Evolutionary conservation across 2,329 filamentous ascomycete species (phyloP).

Genomic region (Emmonsia crescens): DNA sequence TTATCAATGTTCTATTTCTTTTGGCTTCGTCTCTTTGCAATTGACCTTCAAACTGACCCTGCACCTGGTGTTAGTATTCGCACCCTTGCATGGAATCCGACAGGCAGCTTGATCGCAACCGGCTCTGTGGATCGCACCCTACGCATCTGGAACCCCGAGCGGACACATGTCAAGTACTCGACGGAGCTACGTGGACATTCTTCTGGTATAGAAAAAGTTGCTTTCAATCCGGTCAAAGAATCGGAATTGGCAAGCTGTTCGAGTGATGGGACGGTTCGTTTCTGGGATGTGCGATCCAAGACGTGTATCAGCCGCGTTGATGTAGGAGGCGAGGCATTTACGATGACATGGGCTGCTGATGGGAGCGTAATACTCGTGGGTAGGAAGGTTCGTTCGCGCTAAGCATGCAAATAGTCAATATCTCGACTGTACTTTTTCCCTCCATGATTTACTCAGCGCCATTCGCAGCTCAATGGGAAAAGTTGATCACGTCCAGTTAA

Average conservation of each 20-base stretch:
- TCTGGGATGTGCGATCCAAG: conserved; percentile 42
- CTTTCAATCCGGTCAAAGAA: conserved; percentile 40
- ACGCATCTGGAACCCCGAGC: conserved; percentile 73
- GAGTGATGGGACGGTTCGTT: conserved; percentile 39
- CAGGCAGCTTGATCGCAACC: conserved; percentile 73
- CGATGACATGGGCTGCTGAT: conserved; percentile 39
- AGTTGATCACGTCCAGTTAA: background rate
- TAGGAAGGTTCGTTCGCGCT: conserved; percentile 31
- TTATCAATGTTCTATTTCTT: conserved; percentile 7
- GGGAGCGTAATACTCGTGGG: conserved; percentile 37
- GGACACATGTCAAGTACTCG: conserved; percentile 36
- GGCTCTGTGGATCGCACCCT: conserved; percentile 79
- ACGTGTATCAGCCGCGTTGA: conserved; percentile 37
- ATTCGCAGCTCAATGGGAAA: background rate
- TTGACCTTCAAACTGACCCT: conserved; percentile 19
- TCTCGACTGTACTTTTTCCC: background rate
- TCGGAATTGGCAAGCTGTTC: conserved; percentile 41
- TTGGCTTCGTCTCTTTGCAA: background rate
- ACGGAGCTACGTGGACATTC: conserved; percentile 40
- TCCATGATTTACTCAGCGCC: background rate
- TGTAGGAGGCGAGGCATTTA: conserved; percentile 41
- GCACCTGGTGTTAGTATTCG: conserved; percentile 47
- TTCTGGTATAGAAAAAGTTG: conserved; percentile 37
- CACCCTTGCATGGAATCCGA: conserved; percentile 79
- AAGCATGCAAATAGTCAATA: background rate